A percentile compares a stretch with the other conserved stretches of the same genome.
Evolutionary conservation across 2,329 filamentous ascomycete genomes (phyloP).

Genomic region (Penicillium sp.): DNA sequence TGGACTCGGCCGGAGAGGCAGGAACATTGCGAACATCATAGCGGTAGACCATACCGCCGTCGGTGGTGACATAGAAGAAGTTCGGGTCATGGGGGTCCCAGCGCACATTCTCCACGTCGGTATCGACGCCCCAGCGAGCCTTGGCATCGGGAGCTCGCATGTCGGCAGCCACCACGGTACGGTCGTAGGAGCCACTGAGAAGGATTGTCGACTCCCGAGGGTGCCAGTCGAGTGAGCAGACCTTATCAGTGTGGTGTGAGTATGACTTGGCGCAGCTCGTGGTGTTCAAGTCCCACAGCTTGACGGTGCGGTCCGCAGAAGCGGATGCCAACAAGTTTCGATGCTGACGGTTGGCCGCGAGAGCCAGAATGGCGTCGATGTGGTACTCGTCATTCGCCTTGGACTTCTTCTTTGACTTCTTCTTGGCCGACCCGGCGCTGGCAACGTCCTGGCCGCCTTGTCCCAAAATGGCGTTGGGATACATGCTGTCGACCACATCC

Average conservation of each 20-base stretch:
- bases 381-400: constrained; percentile 90
- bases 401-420: constrained; percentile 82
- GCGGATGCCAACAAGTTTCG: constrained; percentile 90
- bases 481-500: constrained; percentile 95
- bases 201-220: constrained; percentile 78
- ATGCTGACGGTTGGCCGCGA: constrained; percentile 88
- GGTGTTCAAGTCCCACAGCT: constrained; percentile 94
- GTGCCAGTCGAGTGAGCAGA: constrained; percentile 94
- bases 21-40: constrained; percentile 78
- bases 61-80: constrained; percentile 92
- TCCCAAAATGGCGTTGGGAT: constrained; percentile 91
- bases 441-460: constrained; percentile 51
- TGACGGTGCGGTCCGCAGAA: constrained; percentile 94
- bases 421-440: constrained; percentile 44
- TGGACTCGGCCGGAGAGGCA: constrained; percentile 64
- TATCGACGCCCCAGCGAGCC: constrained; percentile 87
- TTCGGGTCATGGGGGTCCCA: constrained; percentile 94
- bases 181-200: constrained; percentile 89
- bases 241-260: constrained; percentile 92
- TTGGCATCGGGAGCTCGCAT: constrained; percentile 87
- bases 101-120: constrained; percentile 83
- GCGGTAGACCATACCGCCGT: constrained; percentile 85
- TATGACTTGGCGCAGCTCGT: constrained; percentile 93
- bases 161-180: constrained; percentile 87
- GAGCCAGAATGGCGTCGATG: constrained; percentile 84